Evolutionary conservation across 2,329 filamentous ascomycete genomes (phyloP).

Genomic region (Triangularia setosa): DNA sequence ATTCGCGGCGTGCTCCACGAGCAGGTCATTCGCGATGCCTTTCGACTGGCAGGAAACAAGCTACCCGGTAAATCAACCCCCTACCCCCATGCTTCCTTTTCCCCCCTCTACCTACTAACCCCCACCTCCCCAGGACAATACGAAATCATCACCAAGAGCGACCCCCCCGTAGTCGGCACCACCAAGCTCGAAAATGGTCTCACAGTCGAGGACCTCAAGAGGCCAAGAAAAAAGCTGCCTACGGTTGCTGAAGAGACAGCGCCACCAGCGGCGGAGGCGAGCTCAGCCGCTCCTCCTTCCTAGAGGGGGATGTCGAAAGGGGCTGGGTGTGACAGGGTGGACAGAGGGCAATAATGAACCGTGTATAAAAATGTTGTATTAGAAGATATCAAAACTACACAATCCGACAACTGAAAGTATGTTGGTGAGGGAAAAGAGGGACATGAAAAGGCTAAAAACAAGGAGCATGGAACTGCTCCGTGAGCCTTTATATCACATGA

Average conservation of each 20-base stretch:
- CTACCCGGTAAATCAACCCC: conserved; percentile 76
- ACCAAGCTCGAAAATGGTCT: conserved; percentile 81
- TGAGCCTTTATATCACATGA: too few relatives aligned
- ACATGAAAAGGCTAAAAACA: not conserved
- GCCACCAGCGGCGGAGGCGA: not conserved
- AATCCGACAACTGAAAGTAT: not conserved
- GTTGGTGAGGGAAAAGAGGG: not conserved
- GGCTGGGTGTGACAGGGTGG: not conserved
- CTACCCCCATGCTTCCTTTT: not conserved
- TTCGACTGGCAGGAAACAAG: conserved; percentile 91
- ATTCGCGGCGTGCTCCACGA: conserved; percentile 90
- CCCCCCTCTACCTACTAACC: not conserved
- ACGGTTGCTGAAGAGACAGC: conserved; percentile 30
- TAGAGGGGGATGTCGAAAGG: not conserved
- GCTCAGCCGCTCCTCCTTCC: not conserved
- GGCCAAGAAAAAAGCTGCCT: conserved; percentile 66
- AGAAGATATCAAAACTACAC: not conserved
- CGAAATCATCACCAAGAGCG: conserved; percentile 91
- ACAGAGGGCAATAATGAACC: not conserved
- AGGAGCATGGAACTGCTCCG: too few relatives aligned
- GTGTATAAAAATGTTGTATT: not conserved
- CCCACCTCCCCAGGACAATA: conserved; percentile 58
- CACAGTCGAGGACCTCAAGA: conserved; percentile 78
- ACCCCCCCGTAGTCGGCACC: conserved; percentile 83
- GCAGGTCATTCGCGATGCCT: conserved; percentile 88